Percentiles rank a stretch among this genome's conserved stretches.
Conservation (phyloP, 1,284 basidiomycete genomes). For the Leucocoprinus gongylophorus region DNA sequence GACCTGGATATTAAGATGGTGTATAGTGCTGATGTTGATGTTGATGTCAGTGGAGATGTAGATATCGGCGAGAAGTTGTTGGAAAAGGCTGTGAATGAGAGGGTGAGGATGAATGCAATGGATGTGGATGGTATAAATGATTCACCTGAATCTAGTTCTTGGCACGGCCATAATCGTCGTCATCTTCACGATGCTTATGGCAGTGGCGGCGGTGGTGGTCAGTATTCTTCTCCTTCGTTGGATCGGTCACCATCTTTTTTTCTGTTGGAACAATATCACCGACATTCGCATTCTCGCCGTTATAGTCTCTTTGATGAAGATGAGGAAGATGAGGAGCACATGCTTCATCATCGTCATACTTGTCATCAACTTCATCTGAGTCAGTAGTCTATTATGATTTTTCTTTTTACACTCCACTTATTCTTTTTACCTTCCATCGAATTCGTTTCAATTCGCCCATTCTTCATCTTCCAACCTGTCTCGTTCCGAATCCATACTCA, state of each 20-base stretch:
- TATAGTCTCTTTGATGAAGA: not conserved
- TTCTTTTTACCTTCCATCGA: slow-evolving; percentile 4
- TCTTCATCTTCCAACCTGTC: not conserved
- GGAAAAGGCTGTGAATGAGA: not conserved
- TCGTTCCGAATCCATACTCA: not conserved
- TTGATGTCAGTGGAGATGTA: not conserved
- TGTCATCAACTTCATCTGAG: slow-evolving; percentile 38
- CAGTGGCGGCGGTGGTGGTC: not conserved
- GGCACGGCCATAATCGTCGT: not conserved
- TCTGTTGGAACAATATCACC: slow-evolving; percentile 44
- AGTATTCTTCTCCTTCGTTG: slow-evolving; percentile 17
- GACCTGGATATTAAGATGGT: slow-evolving; percentile 1
- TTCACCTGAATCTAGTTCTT: not conserved
- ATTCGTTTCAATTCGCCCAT: not conserved
- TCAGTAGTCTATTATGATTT: slow-evolving; percentile 22
- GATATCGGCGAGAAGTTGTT: not conserved
- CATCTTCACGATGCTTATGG: not conserved
- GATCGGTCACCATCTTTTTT: slow-evolving; percentile 23
- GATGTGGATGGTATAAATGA: not conserved
- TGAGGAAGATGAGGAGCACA: slow-evolving; percentile 53
- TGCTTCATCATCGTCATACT: slow-evolving; percentile 34
- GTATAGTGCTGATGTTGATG: not conserved
- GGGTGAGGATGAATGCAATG: not conserved
- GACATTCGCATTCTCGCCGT: not conserved
- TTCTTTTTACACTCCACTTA: not conserved